These are phyloP conservation scores for Cercospora sojina DNA, from an alignment of 2,329 filamentous ascomycete species.

Conservation along the genomic window DNA sequence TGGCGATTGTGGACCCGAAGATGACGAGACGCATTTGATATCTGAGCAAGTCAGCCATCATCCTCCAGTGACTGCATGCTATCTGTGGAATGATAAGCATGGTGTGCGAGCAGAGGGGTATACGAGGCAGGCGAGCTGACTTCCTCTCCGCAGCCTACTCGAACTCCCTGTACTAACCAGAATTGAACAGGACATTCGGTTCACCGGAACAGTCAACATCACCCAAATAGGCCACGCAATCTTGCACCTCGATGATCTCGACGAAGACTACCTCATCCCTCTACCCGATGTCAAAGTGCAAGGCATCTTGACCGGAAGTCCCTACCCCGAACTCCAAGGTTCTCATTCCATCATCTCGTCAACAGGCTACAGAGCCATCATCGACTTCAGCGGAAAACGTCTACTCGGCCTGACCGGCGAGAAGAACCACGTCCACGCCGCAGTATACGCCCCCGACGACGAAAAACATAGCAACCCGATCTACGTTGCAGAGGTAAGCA, in stretches of 20 bases:
- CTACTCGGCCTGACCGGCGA: constrained; percentile 41
- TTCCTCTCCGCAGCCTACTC: background rate
- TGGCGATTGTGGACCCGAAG: constrained; percentile 39
- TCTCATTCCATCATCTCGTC: constrained; percentile 45
- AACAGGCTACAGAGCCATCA: constrained; percentile 43
- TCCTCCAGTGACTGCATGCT: constrained; percentile 50
- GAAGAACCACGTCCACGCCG: constrained; percentile 46
- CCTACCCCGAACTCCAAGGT: constrained; percentile 47
- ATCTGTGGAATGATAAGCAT: constrained; percentile 47
- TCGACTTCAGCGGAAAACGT: constrained; percentile 48
- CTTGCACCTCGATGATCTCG: constrained; percentile 45
- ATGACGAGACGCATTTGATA: constrained; percentile 44
- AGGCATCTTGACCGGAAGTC: constrained; percentile 44
- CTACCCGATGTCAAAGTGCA: constrained; percentile 49
- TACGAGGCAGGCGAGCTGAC: constrained; percentile 40
- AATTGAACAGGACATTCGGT: constrained; percentile 42
- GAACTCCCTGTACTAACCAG: background rate
- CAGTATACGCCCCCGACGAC: constrained; percentile 37
- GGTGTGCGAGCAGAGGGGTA: constrained; percentile 48
- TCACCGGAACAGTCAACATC: constrained; percentile 46
- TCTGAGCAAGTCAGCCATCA: constrained; percentile 50
- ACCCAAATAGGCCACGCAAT: constrained; percentile 50
- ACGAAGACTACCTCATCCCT: constrained; percentile 49
- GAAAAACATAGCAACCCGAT: constrained; percentile 33
- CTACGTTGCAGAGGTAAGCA: constrained; percentile 6